Conservation (phyloP, 495 filamentous ascomycete genomes). For the Baudoinia panamericana region DNA sequence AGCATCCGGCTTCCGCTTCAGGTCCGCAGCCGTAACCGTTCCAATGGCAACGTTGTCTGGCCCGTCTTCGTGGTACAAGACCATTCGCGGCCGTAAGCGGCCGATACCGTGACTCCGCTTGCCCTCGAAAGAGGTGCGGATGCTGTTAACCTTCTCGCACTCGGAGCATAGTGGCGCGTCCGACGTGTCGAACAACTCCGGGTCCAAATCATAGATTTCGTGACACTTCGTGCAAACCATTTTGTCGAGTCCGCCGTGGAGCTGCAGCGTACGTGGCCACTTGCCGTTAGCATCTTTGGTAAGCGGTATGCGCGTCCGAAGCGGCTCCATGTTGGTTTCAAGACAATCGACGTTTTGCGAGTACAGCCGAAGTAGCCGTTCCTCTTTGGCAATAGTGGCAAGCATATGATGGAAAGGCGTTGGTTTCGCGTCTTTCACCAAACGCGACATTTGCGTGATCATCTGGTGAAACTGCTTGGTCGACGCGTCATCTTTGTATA, state of each 20-base stretch:
- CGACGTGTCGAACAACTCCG: constrained; percentile 51
- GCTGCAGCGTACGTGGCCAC: constrained; percentile 86
- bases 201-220: constrained; percentile 60
- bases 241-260: constrained; percentile 85
- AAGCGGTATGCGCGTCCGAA: constrained; percentile 64
- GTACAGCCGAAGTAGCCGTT: constrained; percentile 81
- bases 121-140: constrained; percentile 62
- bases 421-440: constrained; percentile 61
- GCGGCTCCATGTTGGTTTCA: constrained; percentile 69
- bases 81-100: constrained; percentile 78
- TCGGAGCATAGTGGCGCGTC: constrained; percentile 71
- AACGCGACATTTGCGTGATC: constrained; percentile 72
- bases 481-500: constrained; percentile 79
- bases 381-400: constrained; percentile 77
- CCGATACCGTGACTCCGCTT: constrained; percentile 92
- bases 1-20: constrained; percentile 75
- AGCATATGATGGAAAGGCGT: constrained; percentile 90
- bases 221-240: constrained; percentile 94
- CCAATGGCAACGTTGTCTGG: constrained; percentile 94
- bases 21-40: constrained; percentile 68
- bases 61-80: constrained; percentile 94
- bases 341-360: constrained; percentile 94
- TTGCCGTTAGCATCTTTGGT: constrained; percentile 49
- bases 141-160: constrained; percentile 61
- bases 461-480: constrained; percentile 88